A percentile compares a stretch with the other conserved stretches of the same genome.
These are phyloP conservation scores for Carex arenaria DNA, from an alignment of 202 grass and related monocot genomes.

Conservation along the genomic window DNA sequence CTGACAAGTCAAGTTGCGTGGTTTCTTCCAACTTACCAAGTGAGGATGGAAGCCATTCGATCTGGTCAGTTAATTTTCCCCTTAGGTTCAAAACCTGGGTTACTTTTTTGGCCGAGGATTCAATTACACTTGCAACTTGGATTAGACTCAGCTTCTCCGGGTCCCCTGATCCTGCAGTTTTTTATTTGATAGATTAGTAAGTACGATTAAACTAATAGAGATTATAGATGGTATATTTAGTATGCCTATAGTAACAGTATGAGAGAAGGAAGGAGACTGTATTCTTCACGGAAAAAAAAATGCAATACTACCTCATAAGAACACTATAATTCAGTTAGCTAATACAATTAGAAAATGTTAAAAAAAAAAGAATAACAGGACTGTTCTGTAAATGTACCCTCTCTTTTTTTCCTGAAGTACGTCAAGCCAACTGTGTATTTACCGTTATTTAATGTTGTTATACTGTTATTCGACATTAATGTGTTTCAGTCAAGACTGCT, in stretches of 20 bases:
- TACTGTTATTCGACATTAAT: neutral
- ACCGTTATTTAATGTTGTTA: neutral
- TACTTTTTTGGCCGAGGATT: slow-evolving; percentile 78
- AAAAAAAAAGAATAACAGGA: neutral
- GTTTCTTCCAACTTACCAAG: slow-evolving; percentile 82
- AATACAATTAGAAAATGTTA: neutral
- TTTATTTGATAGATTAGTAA: slow-evolving; percentile 15
- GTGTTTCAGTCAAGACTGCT: neutral
- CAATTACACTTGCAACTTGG: slow-evolving; percentile 93
- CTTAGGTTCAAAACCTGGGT: slow-evolving; percentile 58
- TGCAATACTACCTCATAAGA: neutral
- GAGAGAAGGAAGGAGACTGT: neutral
- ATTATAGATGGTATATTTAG: neutral
- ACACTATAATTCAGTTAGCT: neutral
- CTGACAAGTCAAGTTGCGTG: slow-evolving; percentile 72
- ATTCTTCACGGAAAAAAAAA: neutral
- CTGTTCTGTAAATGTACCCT: neutral
- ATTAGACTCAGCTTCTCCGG: slow-evolving; percentile 81
- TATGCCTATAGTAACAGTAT: neutral
- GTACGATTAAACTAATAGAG: neutral
- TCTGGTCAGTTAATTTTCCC: slow-evolving; percentile 80
- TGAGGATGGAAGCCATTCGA: slow-evolving; percentile 93
- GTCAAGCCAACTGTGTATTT: neutral
- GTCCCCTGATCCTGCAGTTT: slow-evolving; percentile 31
- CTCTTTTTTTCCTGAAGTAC: neutral